Evolutionary conservation across 139 green algal species (phyloP), one percentile per base, ranked within the genome.

Genomic region (Ettlia oleoabundans): DNA sequence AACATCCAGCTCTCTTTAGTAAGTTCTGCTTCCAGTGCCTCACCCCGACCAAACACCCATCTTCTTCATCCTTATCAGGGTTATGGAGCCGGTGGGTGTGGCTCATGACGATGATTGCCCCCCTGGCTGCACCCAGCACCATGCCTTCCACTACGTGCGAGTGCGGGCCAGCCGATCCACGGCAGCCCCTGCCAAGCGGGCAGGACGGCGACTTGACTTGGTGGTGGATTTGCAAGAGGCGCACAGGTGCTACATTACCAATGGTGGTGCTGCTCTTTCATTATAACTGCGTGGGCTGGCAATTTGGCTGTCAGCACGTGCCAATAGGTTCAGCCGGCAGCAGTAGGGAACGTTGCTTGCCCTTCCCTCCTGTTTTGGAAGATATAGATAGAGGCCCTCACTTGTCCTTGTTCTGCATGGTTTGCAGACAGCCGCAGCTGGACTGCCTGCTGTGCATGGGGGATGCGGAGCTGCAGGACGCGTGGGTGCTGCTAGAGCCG

Each of bases 171-270:
- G 26, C 72, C 51, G 70, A 19, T 69, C 42, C 42, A 80, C 76
- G 9, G 72, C 64, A 41, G 63, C 73, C 4, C 28, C 64, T 3
- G 35, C 18, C n/a, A 35, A 33, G 47, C 65, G 47, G 26, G 33
- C n/a, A 35, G 64, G 80, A 4, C 71, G 82, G 33, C 72, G 78
- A 3, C 53, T 91, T 42, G 85, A 88, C 40, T 47, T 91, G 13
- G 81, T 85, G 62, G 51, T 91, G 40, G 87, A 91, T 55, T 75
- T 91, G 66, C 75, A 81, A 58, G 28, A 70, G 21, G 58, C 1
- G 58, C 75, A 72, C 2, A 58, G 75, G 58, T 71, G 75, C 7
- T 28, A 22, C 65, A 73, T 24, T 52, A 13, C 33, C n/a, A n/a
- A n/a, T n/a, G n/a, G n/a, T n/a, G n/a, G n/a, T n/a, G n/a, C n/a